Conservation (phyloP, 306 rosid species). For the Lathyrus aphaca region DNA sequence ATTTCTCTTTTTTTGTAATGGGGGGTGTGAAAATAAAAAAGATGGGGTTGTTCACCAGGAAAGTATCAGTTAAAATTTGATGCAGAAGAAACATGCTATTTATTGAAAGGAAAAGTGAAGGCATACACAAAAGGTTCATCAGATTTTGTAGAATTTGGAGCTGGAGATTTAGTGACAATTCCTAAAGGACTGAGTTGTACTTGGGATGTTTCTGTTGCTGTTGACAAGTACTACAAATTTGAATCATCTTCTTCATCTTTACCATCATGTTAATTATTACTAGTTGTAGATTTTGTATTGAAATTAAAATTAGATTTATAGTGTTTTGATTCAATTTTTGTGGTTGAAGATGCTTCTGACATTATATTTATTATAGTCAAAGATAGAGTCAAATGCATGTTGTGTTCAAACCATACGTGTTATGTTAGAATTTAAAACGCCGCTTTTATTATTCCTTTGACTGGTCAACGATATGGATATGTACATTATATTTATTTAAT, state of each 20-base stretch:
- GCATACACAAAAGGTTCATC: constrained; percentile 81
- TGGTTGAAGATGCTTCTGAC: constrained; percentile 7
- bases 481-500: neutral
- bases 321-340: neutral
- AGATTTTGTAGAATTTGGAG: constrained; percentile 87
- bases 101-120: constrained; percentile 89
- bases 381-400: constrained; percentile 59
- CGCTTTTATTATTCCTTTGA: constrained; percentile 64
- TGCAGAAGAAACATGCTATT: constrained; percentile 91
- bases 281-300: neutral
- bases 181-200: constrained; percentile 96
- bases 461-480: constrained; percentile 55
- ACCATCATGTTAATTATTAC: neutral
- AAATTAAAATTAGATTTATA: neutral
- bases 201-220: constrained; percentile 95
- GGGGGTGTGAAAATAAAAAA: constrained; percentile 31
- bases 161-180: constrained; percentile 87
- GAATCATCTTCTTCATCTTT: constrained; percentile 51
- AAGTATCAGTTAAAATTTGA: constrained; percentile 88
- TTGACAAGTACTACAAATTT: constrained; percentile 92
- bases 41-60: constrained; percentile 99
- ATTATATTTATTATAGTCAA: constrained; percentile 44
- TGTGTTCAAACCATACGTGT: constrained; percentile 44
- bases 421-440: constrained; percentile 31
- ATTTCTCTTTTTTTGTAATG: neutral